These are phyloP conservation scores for Megacollybia marginata DNA, from an alignment of 768 basidiomycete genomes.

Conservation along the genomic window DNA sequence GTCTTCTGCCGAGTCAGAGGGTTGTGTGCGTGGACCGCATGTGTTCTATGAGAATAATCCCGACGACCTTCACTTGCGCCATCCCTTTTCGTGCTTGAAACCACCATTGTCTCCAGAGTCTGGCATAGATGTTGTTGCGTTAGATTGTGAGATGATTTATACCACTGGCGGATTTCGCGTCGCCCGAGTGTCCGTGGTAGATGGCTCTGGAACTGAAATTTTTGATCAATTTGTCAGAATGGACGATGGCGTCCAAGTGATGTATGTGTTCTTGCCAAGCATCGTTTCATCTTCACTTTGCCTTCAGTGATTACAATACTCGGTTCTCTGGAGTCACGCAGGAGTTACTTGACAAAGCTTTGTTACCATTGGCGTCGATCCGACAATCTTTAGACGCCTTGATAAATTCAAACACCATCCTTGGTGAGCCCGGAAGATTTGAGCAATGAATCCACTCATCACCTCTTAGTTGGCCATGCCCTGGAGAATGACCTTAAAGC, in stretches of 20 bases:
- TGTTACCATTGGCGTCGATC: conserved; percentile 58
- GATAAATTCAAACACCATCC: conserved; percentile 74
- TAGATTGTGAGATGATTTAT: conserved; percentile 98
- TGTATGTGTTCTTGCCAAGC: conserved; percentile 38
- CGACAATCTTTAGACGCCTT: conserved; percentile 61
- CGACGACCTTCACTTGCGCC: conserved; percentile 61
- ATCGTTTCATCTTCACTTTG: background rate
- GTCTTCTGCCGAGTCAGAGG: conserved; percentile 42
- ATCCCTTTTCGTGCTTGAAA: conserved; percentile 56
- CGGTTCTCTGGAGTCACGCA: conserved; percentile 77
- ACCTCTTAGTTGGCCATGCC: conserved; percentile 61
- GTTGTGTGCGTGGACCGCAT: conserved; percentile 77
- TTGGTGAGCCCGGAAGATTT: conserved; percentile 18
- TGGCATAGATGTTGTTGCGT: conserved; percentile 70
- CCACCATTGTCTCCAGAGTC: conserved; percentile 13
- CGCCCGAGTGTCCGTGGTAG: conserved; percentile 85
- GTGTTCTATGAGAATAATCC: conserved; percentile 80
- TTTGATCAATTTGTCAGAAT: conserved; percentile 79
- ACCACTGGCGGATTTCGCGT: conserved; percentile 89
- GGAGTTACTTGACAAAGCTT: conserved; percentile 49
- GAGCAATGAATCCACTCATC: too few species aligned
- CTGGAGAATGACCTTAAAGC: conserved; percentile 94
- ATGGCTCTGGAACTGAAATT: conserved; percentile 62
- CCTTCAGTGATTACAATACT: conserved; percentile 78
- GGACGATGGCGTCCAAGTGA: conserved; percentile 73